These are phyloP conservation scores for Mycena albidolilacea DNA, from an alignment of 768 basidiomycete genomes.

Conservation along the genomic window DNA sequence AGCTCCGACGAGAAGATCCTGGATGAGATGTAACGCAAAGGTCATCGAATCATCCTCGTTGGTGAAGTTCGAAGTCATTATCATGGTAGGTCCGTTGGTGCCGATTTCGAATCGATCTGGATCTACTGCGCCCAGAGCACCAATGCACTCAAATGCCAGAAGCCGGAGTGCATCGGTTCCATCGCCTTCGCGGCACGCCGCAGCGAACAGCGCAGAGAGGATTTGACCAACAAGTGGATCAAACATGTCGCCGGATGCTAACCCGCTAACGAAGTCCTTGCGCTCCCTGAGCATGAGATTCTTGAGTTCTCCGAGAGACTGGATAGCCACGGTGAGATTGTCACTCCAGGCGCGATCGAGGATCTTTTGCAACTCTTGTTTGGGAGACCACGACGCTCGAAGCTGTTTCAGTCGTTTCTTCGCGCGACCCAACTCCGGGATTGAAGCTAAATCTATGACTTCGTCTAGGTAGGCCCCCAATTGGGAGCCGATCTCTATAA, in stretches of 20 bases:
- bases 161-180: conserved; percentile 75
- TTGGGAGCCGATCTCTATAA: conserved; percentile 72
- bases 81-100: conserved; percentile 71
- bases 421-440: conserved; percentile 73
- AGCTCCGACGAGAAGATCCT: conserved; percentile 87
- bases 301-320: conserved; percentile 84
- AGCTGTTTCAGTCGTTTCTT: conserved; percentile 58
- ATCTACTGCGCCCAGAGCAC: conserved; percentile 93
- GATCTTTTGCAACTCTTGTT: conserved; percentile 72
- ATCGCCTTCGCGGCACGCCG: conserved; percentile 86
- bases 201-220: conserved; percentile 74
- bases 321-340: conserved; percentile 82
- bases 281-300: conserved; percentile 68
- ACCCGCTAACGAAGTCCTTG: conserved; percentile 66
- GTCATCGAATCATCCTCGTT: conserved; percentile 81
- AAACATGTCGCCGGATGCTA: conserved; percentile 91
- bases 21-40: conserved; percentile 91
- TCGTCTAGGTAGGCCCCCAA: conserved; percentile 77
- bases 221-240: conserved; percentile 81
- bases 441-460: conserved; percentile 81
- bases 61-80: conserved; percentile 85
- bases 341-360: conserved; percentile 84
- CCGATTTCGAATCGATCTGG: conserved; percentile 90
- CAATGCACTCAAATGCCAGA: conserved; percentile 91
- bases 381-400: conserved; percentile 66